These are phyloP conservation scores for Fusarium pseudonygamai DNA, from an alignment of 2,329 filamentous ascomycete genomes.

Conservation along the genomic window DNA sequence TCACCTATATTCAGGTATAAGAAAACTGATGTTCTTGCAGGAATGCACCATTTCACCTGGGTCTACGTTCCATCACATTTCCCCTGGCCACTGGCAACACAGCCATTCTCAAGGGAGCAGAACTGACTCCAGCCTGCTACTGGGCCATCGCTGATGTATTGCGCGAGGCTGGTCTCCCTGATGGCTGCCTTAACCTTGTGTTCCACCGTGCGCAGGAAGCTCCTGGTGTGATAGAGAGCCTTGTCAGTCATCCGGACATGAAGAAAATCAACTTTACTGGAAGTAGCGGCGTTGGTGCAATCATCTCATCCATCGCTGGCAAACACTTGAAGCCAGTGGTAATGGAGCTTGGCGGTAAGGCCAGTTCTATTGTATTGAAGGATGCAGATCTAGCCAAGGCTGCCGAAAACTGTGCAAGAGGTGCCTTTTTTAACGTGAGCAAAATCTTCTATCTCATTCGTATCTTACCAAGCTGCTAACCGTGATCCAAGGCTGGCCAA, in stretches of 20 bases:
- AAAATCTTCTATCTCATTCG: not conserved
- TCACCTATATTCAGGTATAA: too few species aligned
- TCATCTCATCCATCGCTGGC: not conserved
- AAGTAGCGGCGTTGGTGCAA: not conserved
- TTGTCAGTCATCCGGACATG: not conserved
- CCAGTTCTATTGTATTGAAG: not conserved
- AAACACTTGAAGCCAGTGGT: not conserved
- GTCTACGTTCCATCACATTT: not conserved
- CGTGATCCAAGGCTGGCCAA: not conserved
- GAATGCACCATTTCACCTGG: not conserved
- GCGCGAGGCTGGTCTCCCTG: not conserved
- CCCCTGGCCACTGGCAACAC: not conserved
- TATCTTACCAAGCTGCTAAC: not conserved
- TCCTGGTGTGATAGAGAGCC: not conserved
- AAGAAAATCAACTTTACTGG: not conserved
- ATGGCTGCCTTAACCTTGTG: not conserved
- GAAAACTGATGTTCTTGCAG: not conserved
- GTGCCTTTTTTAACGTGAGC: not conserved
- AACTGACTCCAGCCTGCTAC: not conserved
- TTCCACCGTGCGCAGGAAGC: not conserved
- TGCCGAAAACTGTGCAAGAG: not conserved
- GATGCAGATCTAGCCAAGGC: not conserved
- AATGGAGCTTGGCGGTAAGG: not conserved
- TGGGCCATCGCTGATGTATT: not conserved
- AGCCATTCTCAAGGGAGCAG: not conserved